Conservation (phyloP, 1,139 yeast genomes). For the Nakaseomyces bracarensis region DNA sequence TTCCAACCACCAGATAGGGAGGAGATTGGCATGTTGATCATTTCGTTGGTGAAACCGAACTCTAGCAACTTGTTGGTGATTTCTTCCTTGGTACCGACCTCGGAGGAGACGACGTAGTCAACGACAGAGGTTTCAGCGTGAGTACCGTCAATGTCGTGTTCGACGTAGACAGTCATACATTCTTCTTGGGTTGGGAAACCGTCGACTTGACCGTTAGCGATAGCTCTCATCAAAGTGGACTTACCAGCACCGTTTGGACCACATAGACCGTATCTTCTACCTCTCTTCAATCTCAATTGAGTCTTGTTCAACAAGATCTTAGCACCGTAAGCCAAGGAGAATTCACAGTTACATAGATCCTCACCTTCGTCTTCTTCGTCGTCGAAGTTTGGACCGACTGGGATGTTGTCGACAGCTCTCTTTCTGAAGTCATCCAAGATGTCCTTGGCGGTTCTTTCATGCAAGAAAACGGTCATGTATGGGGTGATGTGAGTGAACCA, state of each 20-base stretch:
- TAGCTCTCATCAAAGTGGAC: conserved; percentile 98
- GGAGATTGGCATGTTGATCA: conserved; percentile 87
- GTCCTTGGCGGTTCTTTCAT: conserved; percentile 85
- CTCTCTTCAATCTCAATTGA: conserved; percentile 98
- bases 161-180: conserved; percentile 98
- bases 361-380: conserved; percentile 99
- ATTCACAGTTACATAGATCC: conserved; percentile 99
- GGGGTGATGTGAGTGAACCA: conserved; percentile 88
- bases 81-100: conserved; percentile 66
- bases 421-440: conserved; percentile 91
- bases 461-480: conserved; percentile 91
- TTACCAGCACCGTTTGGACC: conserved; percentile 99
- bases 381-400: conserved; percentile 89
- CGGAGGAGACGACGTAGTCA: conserved; percentile 82
- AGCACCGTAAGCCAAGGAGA: conserved; percentile 99
- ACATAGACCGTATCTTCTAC: conserved; percentile 99
- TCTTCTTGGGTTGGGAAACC: conserved; percentile 99
- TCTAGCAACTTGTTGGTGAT: conserved; percentile 71
- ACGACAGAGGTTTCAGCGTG: conserved; percentile 91
- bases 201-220: conserved; percentile 99
- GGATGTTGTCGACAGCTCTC: conserved; percentile 95
- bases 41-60: conserved; percentile 86
- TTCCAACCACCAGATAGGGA: conserved; percentile 99
- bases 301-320: conserved; percentile 99
- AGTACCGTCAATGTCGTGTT: conserved; percentile 98